Percentiles rank a stretch among this genome's conserved stretches.
Evolutionary conservation across 1,284 basidiomycete genomes (phyloP).

Genomic region (Stygiomarasmius scandens): DNA sequence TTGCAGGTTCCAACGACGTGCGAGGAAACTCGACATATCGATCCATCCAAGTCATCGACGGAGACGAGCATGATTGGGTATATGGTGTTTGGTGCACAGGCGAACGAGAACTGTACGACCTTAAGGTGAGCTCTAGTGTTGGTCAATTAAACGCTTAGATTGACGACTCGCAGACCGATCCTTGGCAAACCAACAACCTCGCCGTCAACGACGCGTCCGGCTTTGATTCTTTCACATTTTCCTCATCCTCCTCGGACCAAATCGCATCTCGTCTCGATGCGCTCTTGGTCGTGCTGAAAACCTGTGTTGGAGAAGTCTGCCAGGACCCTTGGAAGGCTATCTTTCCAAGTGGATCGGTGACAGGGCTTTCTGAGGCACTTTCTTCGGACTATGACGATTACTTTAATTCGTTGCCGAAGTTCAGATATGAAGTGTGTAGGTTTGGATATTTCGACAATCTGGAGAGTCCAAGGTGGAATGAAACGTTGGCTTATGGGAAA

Average conservation of each 20-base stretch:
- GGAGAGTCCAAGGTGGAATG: constrained; percentile 3
- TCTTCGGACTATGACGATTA: not conserved
- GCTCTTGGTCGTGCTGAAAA: constrained; percentile 5
- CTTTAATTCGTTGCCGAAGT: constrained; percentile 3
- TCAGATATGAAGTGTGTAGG: not conserved
- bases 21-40: constrained; percentile 1
- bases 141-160: not conserved
- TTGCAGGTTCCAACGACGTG: not conserved
- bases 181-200: constrained; percentile 4
- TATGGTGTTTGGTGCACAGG: constrained; percentile 11
- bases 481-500: not conserved
- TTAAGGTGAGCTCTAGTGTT: not conserved
- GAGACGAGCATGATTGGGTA: constrained; percentile 1
- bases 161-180: not conserved
- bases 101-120: constrained; percentile 5
- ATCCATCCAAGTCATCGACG: not conserved
- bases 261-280: constrained; percentile 2
- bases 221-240: not conserved
- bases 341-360: not conserved
- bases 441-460: constrained; percentile 6
- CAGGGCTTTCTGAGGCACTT: not conserved
- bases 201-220: not conserved
- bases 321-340: constrained; percentile 2
- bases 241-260: not conserved
- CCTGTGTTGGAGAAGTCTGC: constrained; percentile 1